Base-by-base conservation (phyloP, 148 eudicot genomes). In the Fagopyrum homotropicum region DNA sequence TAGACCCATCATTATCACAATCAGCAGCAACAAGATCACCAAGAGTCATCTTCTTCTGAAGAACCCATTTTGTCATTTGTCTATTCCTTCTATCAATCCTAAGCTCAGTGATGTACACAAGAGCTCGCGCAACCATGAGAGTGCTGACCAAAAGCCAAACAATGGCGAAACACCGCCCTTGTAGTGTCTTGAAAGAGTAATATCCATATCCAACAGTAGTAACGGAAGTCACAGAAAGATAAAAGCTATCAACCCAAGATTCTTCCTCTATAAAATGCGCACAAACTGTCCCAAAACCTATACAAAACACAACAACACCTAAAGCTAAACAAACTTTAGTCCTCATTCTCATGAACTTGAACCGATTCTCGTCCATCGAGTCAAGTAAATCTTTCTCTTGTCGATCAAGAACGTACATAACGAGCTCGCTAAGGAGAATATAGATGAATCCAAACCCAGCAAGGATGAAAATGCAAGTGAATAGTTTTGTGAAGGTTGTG, bases 151-250 rank as follows among this genome's bases (percentile, higher is more conserved):
- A 56, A 6, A 90, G 79, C 95, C 95, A 90, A 49, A 90, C 35
- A 48, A 88, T 75, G 1, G 95, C 92, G 48, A 88, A 90, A 55
- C 84, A 82, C 79, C 95, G 82, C 43, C 92, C 94, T 15, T 15
- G 46, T 11, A 73, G 43, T 30, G 92, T 88, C 63, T 60, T 76
- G 51, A 90, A 90, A 12, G 87, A 81, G 55, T 85, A 76, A 64
- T 90, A 92, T 51, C 95, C 95, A 30, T 88, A 90, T 15, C 91
- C 94, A 0, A 90, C 92, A 0, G 92, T 90, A 0, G 95, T 90
- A 19, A 90, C 95, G 0, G 95, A 90, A 4, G 91, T 88, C 12
- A 90, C 95, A 0, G 90, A 88, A 40, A 88, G 73, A 59, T 90
- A 90, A 51, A 88, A 81, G 71, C 89, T 85, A 61, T 89, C 87